Evolutionary conservation across 2,329 filamentous ascomycete genomes (phyloP), one percentile per base, ranked within the genome.

Genomic region (Talaromyces funiculosus): DNA sequence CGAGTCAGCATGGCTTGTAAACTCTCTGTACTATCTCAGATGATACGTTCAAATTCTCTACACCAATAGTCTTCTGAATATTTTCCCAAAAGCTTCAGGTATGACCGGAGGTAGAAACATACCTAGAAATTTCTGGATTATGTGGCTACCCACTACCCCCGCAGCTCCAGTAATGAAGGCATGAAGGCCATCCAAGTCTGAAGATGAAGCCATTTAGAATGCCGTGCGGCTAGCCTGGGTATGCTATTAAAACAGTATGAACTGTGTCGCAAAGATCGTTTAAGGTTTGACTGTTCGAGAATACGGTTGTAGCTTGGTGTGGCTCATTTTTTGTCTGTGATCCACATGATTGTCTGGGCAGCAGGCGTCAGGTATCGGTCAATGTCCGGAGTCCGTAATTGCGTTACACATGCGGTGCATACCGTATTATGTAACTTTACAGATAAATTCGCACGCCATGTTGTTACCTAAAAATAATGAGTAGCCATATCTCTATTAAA

Each of bases 81-180:
- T 29, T 14, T n/a, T 20, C 10, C 16, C 24, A 16, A n/a, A 10
- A 16, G 22, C 45, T 26, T 22, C 12, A 33, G 12, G 9, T 29
- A 26, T 24, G 40, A 14, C n/a, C 43, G 54, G 42, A 54, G 22
- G 33, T 24, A 53, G 16, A n/a, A 33, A 67, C 74, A 45, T 73
- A 83, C 81, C 75, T 59, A 83, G 67, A 56, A 85, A 82, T 65
- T 84, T 81, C 53, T 75, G 72, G 4, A 83, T 79, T 12, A 79
- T 79, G 10, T 77, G 75, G 38, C 71, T 72, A 1, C 82, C 82
- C 68, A 84, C 82, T 3, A 78, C 79, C 14, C 81, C 80, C 16
- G 78, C 77, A 16, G 81, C 81, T 16, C 81, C 81, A 0, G 81
- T 82, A 26, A 84, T 73, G 61, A 84, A 82, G 33, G 81, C 81